Evolutionary conservation across 108 stramenopile genomes (phyloP), one percentile per base, ranked within the genome.

Genomic region (Epipyxis sp.): DNA sequence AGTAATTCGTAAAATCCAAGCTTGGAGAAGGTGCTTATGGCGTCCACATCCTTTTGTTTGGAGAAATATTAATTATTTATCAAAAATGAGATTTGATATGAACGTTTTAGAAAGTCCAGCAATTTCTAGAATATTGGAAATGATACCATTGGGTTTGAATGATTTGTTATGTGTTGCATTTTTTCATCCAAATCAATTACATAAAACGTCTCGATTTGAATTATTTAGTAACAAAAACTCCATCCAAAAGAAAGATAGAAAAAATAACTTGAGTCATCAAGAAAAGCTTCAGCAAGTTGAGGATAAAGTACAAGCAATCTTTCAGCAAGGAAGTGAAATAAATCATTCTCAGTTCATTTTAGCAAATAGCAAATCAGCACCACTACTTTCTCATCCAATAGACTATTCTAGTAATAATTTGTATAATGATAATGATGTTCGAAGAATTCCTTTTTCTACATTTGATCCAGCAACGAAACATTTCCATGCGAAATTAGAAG

Each of bases 41-140:
- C 71, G 71, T 6, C 71, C 71, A 46, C 71, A 74, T 6, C 32
- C 71, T 37, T 74, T 74, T 32, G 34, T 74, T 30, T 74, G 25
- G 3, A 35, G 25, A 29, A 32, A 37, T 42, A 3, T 13, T 16
- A 74, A 74, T 37, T 74, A 74, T 32, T 42, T 74, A 32, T 57
- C 27, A 16, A 74, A 74, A 42, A 57, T 74, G 71, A 10, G 3
- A 32, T 10, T n/a, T 29, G 71, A 74, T 37, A 74, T 74, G 71
- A 57, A 74, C 34, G 44, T 74, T 29, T 42, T 74, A 39, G 50
- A 74, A 37, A 54, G 41, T 34, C 41, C 40, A 10, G 27, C 34
- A 43, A 30, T 30, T 32, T 6, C 40, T 37, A 13, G 71, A 10
- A 10, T 74, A 10, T 37, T 74, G 32, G n/a, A 16, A 10, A 13